Evolutionary conservation across 257 asterid genomes (phyloP).

Genomic region (Fraxinus pennsylvanica): DNA sequence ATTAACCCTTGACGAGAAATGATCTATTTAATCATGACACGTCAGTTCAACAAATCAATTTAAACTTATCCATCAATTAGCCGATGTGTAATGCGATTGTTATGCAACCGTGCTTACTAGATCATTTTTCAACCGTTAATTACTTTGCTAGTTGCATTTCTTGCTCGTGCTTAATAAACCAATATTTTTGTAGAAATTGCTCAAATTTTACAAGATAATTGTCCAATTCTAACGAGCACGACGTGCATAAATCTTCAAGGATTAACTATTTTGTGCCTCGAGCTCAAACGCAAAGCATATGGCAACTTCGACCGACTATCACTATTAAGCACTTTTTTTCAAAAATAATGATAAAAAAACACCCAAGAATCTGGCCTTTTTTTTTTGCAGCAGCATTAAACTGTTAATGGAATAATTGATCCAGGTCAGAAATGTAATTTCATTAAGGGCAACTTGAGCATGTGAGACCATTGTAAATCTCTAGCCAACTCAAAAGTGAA

Average conservation of each 20-base stretch:
- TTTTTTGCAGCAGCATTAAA: slow-evolving; percentile 24
- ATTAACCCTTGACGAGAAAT: no score
- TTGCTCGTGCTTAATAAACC: not conserved
- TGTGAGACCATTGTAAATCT: slow-evolving; percentile 46
- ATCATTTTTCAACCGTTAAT: not conserved
- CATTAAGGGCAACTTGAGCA: slow-evolving; percentile 40
- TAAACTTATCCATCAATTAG: no score
- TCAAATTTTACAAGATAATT: not conserved
- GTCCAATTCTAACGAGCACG: not conserved
- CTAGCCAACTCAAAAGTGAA: slow-evolving; percentile 49
- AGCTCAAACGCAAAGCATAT: not conserved
- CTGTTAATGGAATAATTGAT: slow-evolving; percentile 27
- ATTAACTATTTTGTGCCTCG: not conserved
- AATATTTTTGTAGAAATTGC: not conserved
- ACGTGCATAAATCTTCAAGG: not conserved
- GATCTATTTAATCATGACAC: no score
- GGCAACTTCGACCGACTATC: not conserved
- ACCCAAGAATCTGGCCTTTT: slow-evolving; percentile 22
- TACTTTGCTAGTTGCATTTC: not conserved
- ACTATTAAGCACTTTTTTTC: not conserved
- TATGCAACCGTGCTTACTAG: no score
- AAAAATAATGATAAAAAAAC: not conserved
- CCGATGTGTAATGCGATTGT: no score
- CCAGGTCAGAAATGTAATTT: slow-evolving; percentile 24
- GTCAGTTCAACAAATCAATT: no score